phyloP scores from a whole-genome alignment of 148 eudicot species.

The Fagopyrum homotropicum region DNA sequence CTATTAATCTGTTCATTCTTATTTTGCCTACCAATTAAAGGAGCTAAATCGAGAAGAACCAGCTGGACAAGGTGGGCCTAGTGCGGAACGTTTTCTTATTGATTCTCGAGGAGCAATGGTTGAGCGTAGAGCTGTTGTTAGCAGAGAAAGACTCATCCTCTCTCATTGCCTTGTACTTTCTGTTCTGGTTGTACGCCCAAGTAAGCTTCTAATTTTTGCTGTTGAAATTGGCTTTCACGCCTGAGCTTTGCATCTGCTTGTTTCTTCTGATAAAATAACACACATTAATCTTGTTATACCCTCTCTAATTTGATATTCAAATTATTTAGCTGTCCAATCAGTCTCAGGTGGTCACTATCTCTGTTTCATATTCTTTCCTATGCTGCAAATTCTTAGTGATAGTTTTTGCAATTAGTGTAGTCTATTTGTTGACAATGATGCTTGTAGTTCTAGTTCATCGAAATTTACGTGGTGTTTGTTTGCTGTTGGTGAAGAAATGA shows the following conservation, averaged over 20 bases:
- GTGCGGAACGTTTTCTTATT: conserved; percentile 60
- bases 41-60: conserved; percentile 90
- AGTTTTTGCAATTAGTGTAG: neutral
- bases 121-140: conserved; percentile 85
- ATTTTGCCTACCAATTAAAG: conserved; percentile 27
- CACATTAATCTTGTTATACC: neutral
- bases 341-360: neutral
- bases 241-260: neutral
- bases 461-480: neutral
- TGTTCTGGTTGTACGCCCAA: conserved; percentile 73
- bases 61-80: conserved; percentile 84
- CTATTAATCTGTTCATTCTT: neutral
- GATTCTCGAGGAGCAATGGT: conserved; percentile 93
- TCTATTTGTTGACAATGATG: neutral
- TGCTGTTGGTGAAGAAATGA: neutral
- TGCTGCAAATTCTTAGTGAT: conserved; percentile 2
- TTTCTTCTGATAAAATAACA: neutral
- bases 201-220: conserved; percentile 38
- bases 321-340: neutral
- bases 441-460: neutral
- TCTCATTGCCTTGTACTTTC: conserved; percentile 95
- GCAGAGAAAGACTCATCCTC: conserved; percentile 82
- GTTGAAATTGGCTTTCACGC: neutral
- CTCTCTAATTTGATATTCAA: neutral
- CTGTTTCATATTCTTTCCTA: neutral